These are phyloP conservation scores for Pestalotiopsis sp. DNA, from an alignment of 2,329 filamentous ascomycete genomes.

Conservation along the genomic window DNA sequence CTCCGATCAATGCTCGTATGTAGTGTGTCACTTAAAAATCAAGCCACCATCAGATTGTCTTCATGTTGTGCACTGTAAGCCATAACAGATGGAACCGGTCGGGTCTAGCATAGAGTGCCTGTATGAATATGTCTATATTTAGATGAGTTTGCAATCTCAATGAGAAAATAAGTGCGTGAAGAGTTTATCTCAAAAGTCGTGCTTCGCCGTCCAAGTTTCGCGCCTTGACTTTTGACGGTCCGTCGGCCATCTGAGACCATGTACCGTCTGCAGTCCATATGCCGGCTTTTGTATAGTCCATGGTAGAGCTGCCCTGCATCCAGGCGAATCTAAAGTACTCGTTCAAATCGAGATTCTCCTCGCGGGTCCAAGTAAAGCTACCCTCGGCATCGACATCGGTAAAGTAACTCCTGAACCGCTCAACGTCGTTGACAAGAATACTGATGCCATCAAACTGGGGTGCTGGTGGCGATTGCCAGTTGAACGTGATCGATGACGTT, in stretches of 20 bases:
- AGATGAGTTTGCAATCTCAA: not conserved
- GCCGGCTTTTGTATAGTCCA: slow-evolving; percentile 77
- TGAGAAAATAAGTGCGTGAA: not conserved
- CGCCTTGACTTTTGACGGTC: slow-evolving; percentile 53
- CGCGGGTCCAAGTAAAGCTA: slow-evolving; percentile 62
- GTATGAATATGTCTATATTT: not conserved
- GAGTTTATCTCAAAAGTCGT: slow-evolving; percentile 3
- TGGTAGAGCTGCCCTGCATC: slow-evolving; percentile 64
- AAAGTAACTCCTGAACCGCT: slow-evolving; percentile 75
- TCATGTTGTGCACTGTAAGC: no score
- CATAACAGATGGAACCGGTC: no score
- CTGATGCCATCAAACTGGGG: slow-evolving; percentile 73
- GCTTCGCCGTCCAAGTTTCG: slow-evolving; percentile 20
- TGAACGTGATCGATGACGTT: slow-evolving; percentile 68
- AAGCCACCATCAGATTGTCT: no score
- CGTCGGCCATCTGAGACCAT: slow-evolving; percentile 68
- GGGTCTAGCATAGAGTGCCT: no score
- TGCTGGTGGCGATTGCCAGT: slow-evolving; percentile 50
- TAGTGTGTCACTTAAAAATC: no score
- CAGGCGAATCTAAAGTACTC: slow-evolving; percentile 82
- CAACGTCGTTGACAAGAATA: slow-evolving; percentile 83
- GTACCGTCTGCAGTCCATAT: slow-evolving; percentile 65
- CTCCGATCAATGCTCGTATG: no score
- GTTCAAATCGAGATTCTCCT: slow-evolving; percentile 46
- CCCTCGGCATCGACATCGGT: slow-evolving; percentile 51